Evolutionary conservation across 768 basidiomycete genomes (phyloP).

Genomic region (Omphalotus guepiniiformis): DNA sequence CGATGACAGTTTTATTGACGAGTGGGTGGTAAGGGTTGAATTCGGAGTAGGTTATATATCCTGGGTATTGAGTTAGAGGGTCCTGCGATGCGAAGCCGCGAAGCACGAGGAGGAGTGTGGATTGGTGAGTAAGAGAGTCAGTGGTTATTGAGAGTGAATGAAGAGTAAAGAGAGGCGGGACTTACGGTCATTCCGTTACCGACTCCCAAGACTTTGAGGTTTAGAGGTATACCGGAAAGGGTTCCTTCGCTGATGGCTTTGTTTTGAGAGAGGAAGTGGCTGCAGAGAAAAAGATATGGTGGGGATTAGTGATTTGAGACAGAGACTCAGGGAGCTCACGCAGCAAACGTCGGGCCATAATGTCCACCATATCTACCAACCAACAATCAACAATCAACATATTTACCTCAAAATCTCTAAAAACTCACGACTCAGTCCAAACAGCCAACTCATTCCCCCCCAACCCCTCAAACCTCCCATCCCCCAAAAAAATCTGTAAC

Average conservation of each 20-base stretch:
- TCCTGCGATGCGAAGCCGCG: neutral
- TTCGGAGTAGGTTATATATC: too few species aligned
- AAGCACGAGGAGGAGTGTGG: too few species aligned
- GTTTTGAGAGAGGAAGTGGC: constrained; percentile 36
- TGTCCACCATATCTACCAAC: constrained; percentile 31
- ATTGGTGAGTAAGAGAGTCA: too few species aligned
- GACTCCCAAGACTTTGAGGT: constrained; percentile 34
- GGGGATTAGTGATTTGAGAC: neutral
- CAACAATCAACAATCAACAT: too few species aligned
- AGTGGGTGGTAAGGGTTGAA: too few species aligned
- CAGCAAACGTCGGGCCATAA: constrained; percentile 25
- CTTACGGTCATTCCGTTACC: constrained; percentile 28
- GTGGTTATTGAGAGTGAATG: neutral
- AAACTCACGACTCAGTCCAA: constrained; percentile 63
- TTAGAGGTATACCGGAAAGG: constrained; percentile 28
- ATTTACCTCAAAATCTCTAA: too few species aligned
- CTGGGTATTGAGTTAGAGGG: constrained; percentile 33
- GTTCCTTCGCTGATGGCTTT: constrained; percentile 26
- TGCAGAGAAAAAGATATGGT: constrained; percentile 6
- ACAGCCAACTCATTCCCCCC: constrained; percentile 44
- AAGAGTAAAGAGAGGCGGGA: neutral
- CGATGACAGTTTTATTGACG: too few species aligned
- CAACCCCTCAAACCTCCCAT: constrained; percentile 48
- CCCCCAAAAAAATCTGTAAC: constrained; percentile 58
- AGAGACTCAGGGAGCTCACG: constrained; percentile 12